Conservation (phyloP, 2,329 filamentous ascomycete species). For the Colletotrichum limetticola region DNA sequence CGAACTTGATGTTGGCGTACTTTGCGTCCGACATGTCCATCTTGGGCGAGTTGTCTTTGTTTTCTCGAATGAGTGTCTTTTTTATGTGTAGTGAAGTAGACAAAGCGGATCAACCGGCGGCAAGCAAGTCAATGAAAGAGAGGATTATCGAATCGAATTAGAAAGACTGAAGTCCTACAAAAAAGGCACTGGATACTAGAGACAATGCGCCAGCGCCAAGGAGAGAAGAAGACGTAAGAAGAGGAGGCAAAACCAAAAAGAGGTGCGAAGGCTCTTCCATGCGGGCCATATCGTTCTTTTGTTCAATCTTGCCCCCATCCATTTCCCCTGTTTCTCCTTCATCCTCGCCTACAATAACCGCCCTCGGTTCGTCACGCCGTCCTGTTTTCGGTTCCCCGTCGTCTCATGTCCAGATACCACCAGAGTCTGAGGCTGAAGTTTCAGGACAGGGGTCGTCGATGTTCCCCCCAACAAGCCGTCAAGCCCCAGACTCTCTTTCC, state of each 20-base stretch:
- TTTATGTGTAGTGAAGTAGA: neutral
- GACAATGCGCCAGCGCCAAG: conserved; percentile 32
- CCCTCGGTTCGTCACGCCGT: conserved; percentile 4
- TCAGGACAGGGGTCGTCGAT: conserved; percentile 37
- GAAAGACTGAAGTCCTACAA: neutral
- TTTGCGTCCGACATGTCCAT: conserved; percentile 35
- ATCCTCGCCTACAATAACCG: neutral
- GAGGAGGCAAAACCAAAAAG: neutral
- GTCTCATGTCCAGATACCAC: conserved; percentile 4
- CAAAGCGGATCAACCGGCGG: conserved; percentile 25
- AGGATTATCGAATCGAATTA: neutral
- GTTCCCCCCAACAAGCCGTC: neutral
- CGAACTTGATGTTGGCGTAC: conserved; percentile 39
- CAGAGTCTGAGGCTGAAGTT: conserved; percentile 29
- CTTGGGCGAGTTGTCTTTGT: neutral
- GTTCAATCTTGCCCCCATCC: neutral
- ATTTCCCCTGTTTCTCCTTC: neutral
- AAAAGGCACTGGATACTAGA: neutral
- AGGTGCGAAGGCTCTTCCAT: too few species aligned
- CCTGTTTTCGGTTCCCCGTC: neutral
- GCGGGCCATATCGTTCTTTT: conserved; percentile 2
- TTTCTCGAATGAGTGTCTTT: neutral
- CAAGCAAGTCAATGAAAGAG: neutral
- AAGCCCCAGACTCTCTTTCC: neutral
- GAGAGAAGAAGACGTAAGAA: conserved; percentile 10